A percentile compares a stretch with the other conserved stretches of the same genome.
Evolutionary conservation across 306 rosid species (phyloP).

Genomic region (Neltuma alba): DNA sequence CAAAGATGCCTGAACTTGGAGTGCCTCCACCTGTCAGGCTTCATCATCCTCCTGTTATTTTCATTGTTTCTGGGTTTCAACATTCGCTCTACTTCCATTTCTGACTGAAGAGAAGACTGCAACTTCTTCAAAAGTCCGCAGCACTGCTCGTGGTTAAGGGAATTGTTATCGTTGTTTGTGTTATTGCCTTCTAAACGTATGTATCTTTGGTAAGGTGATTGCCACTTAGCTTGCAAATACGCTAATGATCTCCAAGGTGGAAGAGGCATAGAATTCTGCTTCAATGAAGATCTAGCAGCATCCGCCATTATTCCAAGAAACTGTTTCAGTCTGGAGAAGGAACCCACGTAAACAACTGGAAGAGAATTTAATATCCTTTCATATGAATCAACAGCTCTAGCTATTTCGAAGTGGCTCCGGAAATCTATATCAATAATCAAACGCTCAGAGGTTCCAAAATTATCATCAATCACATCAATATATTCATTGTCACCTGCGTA

Average conservation of each 20-base stretch:
- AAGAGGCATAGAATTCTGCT: slow-evolving; percentile 94
- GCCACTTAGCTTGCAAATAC: slow-evolving; percentile 91
- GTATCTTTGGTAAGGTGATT: slow-evolving; percentile 71
- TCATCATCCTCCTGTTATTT: slow-evolving; percentile 62
- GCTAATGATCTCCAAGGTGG: slow-evolving; percentile 97
- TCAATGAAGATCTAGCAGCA: slow-evolving; percentile 81
- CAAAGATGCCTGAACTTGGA: slow-evolving; percentile 51
- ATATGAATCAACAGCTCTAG: slow-evolving; percentile 92
- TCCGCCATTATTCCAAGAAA: slow-evolving; percentile 88
- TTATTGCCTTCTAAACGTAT: slow-evolving; percentile 45
- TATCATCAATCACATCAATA: slow-evolving; percentile 69
- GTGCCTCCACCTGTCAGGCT: slow-evolving; percentile 68
- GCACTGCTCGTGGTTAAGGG: slow-evolving; percentile 75
- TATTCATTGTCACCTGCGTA: slow-evolving; percentile 90
- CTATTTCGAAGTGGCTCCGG: slow-evolving; percentile 96
- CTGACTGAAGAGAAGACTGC: slow-evolving; percentile 76
- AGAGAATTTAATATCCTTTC: slow-evolving; percentile 78
- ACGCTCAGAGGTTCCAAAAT: slow-evolving; percentile 66
- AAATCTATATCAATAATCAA: slow-evolving; percentile 86
- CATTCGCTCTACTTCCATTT: slow-evolving; percentile 63
- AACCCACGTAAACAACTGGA: slow-evolving; percentile 83
- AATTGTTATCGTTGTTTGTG: slow-evolving; percentile 8
- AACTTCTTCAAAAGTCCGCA: slow-evolving; percentile 76
- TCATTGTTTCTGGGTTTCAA: slow-evolving; percentile 65
- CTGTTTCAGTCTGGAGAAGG: slow-evolving; percentile 69